Base-by-base conservation (phyloP, 768 basidiomycete species). In the Amylocystis lapponica region DNA sequence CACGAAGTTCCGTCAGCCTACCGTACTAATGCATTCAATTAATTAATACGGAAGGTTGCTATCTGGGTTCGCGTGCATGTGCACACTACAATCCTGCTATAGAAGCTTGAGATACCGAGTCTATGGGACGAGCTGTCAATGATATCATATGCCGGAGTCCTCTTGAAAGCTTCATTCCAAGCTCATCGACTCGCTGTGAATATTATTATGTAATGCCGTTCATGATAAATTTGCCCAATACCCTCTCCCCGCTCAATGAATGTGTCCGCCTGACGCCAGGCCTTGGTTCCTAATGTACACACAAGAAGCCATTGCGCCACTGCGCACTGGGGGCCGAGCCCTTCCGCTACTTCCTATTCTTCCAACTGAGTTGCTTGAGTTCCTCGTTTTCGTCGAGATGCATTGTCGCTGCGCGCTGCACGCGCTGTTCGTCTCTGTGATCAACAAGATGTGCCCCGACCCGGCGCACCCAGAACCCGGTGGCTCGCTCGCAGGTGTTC, bases 401-500 rank as follows among this genome's bases (percentile, higher is more conserved):
- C 10, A 14, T 19, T 34, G 55, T 12, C 52, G 57, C 6, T 41
- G 38, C n/a, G 27, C 52, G 36, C 55, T 57, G 2, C 37, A 27
- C 3, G 45, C 19, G 3, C 13, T 66, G 19, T 32, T 68, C 1
- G 70, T 68, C 45, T 67, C 67, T 31, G 61, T 61, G 32, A 63
- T 69, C 46, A 74, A 76, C 52, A 65, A 65, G 39, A 64, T 61
- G 4, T 53, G 55, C 30, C 55, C 56, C 8, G 54, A 63, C 25
- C 26, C 55, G 5, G 34, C 42, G 14, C 62, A 58, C 36, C 57
- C 60, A 1, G 56, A 56, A 22, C 55, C 53, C 45, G 50, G 49
- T 4, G 65, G 61, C 14, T 55, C 53, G 30, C 43, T 75, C 6
- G 72, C 71, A 2, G 73, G 72, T 1, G 55, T 66, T n/a, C 63